Evolutionary conservation across 371 early-diverging fungal genomes (phyloP).

Genomic region (Haplosporangium sp.): DNA sequence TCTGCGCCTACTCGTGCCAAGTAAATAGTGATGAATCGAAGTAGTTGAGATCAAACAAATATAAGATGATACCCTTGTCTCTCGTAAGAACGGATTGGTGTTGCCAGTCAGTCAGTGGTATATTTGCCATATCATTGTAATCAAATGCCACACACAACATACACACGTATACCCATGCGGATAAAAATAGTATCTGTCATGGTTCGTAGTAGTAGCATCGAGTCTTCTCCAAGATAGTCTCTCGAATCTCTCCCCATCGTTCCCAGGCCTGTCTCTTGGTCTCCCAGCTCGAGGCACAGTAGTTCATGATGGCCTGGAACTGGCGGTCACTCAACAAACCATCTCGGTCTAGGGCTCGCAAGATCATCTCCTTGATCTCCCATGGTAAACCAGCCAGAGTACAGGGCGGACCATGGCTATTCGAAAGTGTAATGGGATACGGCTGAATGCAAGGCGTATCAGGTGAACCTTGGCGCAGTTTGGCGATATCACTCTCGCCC

Average conservation of each 20-base stretch:
- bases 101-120: too few relatives aligned
- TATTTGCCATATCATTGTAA: too few relatives aligned
- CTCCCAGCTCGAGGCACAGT: slow-evolving; percentile 32
- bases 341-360: slow-evolving; percentile 28
- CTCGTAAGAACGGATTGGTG: neutral
- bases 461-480: too few relatives aligned
- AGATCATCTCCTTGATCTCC: slow-evolving; percentile 53
- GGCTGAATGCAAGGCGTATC: neutral
- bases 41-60: neutral
- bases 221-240: slow-evolving; percentile 40
- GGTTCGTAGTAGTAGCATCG: slow-evolving; percentile 49
- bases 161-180: neutral
- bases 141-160: neutral
- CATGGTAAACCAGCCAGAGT: slow-evolving; percentile 39
- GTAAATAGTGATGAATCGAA: neutral
- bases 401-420: slow-evolving; percentile 7
- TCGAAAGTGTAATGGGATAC: neutral
- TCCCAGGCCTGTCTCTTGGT: slow-evolving; percentile 50
- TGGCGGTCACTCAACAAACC: slow-evolving; percentile 41
- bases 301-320: slow-evolving; percentile 41
- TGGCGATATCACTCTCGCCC: neutral
- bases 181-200: neutral
- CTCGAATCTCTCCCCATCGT: slow-evolving; percentile 50
- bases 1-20: slow-evolving; percentile 4
- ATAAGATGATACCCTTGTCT: neutral